These are phyloP conservation scores for Linnemannia zychae DNA, from an alignment of 192 early-diverging fungal species.

Conservation along the genomic window DNA sequence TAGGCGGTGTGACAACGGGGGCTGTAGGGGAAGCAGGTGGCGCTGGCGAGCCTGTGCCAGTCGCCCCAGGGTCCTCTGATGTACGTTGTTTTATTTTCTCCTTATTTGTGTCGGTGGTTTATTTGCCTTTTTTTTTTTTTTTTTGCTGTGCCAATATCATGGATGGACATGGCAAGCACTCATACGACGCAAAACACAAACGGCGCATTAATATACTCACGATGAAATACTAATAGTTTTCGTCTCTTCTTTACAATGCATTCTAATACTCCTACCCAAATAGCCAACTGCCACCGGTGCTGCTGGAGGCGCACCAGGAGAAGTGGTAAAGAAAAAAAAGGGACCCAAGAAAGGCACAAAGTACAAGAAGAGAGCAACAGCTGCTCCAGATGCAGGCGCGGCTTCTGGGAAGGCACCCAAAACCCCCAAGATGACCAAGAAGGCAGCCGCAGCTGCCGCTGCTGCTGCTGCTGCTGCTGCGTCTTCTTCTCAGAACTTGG, in stretches of 20 bases:
- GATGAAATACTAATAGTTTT: neutral
- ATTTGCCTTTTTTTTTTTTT: neutral
- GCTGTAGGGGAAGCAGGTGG: neutral
- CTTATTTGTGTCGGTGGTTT: neutral
- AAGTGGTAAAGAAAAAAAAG: constrained; percentile 41
- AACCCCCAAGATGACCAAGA: constrained; percentile 26
- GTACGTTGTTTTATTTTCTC: neutral
- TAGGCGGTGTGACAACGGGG: neutral
- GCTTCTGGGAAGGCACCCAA: constrained; percentile 17
- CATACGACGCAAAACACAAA: neutral
- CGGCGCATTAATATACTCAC: neutral
- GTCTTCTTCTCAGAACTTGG: constrained; percentile 6
- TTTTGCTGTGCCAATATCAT: neutral
- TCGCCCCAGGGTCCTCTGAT: neutral
- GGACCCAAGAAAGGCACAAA: constrained; percentile 43
- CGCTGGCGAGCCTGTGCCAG: neutral
- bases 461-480: constrained; percentile 3
- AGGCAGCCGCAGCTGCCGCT: constrained; percentile 14
- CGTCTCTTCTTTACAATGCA: neutral
- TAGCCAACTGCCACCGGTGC: neutral
- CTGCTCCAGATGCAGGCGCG: constrained; percentile 2
- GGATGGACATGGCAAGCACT: neutral
- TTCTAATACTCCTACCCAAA: neutral
- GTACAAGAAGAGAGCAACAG: constrained; percentile 28
- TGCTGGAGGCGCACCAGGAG: neutral